phyloP scores from a whole-genome alignment of 331 rosid genomes.

The Acacia pycnantha region DNA sequence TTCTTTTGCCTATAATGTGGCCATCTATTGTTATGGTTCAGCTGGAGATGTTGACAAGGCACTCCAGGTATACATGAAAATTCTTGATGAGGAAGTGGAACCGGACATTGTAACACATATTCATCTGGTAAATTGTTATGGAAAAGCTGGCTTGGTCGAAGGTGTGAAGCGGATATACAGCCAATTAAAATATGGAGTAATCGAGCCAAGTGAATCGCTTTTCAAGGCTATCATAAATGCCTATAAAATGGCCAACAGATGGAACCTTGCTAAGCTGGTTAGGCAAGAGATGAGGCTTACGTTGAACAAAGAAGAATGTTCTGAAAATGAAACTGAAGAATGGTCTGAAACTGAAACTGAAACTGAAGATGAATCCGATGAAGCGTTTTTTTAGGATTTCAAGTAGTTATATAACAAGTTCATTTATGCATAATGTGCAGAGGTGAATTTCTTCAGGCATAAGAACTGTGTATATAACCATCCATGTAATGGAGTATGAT shows the following conservation, averaged over 20 bases:
- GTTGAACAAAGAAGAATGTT: constrained; percentile 19
- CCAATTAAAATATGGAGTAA: constrained; percentile 62
- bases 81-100: constrained; percentile 62
- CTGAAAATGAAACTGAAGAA: constrained; percentile 38
- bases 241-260: constrained; percentile 57
- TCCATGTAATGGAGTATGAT: neutral
- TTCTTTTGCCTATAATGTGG: constrained; percentile 59
- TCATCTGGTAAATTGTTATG: constrained; percentile 71
- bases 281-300: constrained; percentile 52
- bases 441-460: constrained; percentile 21
- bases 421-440: constrained; percentile 28
- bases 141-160: constrained; percentile 81
- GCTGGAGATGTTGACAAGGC: constrained; percentile 69
- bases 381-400: constrained; percentile 27
- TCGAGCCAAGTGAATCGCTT: constrained; percentile 58
- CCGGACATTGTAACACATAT: constrained; percentile 74
- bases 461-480: neutral
- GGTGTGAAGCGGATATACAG: constrained; percentile 80
- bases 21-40: constrained; percentile 65
- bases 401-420: constrained; percentile 9
- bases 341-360: constrained; percentile 38
- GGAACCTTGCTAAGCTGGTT: constrained; percentile 63
- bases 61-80: constrained; percentile 71
- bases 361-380: constrained; percentile 38
- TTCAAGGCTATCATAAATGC: constrained; percentile 67